Percentiles rank a stretch among this genome's conserved stretches.
Evolutionary conservation across 2,329 filamentous ascomycete genomes (phyloP).

Genomic region (Colletotrichum phormii): DNA sequence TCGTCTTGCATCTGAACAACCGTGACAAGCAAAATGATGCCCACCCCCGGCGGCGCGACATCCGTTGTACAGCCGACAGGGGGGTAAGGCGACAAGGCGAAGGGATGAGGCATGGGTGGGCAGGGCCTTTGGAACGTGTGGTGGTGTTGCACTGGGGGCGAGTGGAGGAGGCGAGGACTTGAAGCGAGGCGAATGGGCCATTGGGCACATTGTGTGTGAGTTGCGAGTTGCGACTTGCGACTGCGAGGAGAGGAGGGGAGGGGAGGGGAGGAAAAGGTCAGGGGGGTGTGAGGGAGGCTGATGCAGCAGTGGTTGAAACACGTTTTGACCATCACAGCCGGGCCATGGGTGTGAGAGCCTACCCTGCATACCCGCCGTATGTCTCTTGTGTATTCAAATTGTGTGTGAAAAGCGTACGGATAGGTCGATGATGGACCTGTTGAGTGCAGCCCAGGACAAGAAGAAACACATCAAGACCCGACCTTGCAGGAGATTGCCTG

Average conservation of each 20-base stretch:
- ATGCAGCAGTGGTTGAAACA: conserved; percentile 45
- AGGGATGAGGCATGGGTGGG: conserved; percentile 24
- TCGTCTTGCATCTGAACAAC: conserved; percentile 28
- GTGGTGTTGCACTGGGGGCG: conserved; percentile 6
- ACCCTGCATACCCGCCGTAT: not conserved
- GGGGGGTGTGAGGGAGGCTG: conserved; percentile 18
- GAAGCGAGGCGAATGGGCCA: conserved; percentile 1
- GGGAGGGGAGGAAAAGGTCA: conserved; percentile 6
- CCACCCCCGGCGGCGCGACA: conserved; percentile 2
- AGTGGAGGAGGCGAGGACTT: not conserved
- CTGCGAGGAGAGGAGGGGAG: no score
- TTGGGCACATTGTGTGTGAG: conserved; percentile 8
- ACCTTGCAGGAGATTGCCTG: conserved; percentile 16
- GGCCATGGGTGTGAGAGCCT: conserved; percentile 28
- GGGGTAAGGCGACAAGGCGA: conserved; percentile 2
- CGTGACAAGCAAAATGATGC: not conserved
- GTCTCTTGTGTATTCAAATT: not conserved
- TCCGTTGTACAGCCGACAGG: conserved; percentile 5
- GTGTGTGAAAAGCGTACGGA: not conserved
- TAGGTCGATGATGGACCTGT: not conserved
- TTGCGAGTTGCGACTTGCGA: no score
- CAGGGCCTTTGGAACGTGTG: not conserved
- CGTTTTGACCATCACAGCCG: conserved; percentile 41
- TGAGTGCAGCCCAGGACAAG: not conserved
- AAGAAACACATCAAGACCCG: conserved; percentile 17